phyloP scores from a whole-genome alignment of 1,139 yeast species.

The Blastobotrys petasosporus region DNA sequence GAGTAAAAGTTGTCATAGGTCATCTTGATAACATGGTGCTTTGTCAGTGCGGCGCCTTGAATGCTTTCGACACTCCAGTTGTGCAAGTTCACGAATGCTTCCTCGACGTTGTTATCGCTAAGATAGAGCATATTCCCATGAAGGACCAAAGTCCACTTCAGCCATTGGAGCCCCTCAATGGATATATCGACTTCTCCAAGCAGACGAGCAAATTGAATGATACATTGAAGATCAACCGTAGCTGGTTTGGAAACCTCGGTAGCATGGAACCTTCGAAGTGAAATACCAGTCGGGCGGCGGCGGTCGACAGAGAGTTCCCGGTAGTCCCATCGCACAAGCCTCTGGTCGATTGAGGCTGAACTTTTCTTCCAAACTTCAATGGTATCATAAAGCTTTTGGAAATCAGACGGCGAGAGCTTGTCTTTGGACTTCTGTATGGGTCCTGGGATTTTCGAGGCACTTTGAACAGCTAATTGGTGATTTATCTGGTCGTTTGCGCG shows the following conservation, averaged over 20 bases:
- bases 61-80: neutral
- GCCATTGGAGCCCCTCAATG: neutral
- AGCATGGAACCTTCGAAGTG: neutral
- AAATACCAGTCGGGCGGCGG: neutral
- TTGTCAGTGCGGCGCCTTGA: neutral
- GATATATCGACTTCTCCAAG: neutral
- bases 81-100: neutral
- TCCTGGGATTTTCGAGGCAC: neutral
- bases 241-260: neutral
- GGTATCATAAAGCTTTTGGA: conserved; percentile 3
- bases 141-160: neutral
- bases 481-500: conserved; percentile 6
- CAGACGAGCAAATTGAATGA: neutral
- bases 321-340: conserved; percentile 19
- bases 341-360: conserved; percentile 5
- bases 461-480: conserved; percentile 2
- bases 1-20: neutral
- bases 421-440: neutral
- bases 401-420: neutral
- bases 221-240: neutral
- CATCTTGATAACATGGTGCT: neutral
- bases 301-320: conserved; percentile 8
- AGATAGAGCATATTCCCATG: neutral
- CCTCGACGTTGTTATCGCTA: neutral
- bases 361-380: conserved; percentile 10